phyloP scores from a whole-genome alignment of 257 asterid genomes.

The Solanum clarkiae region DNA sequence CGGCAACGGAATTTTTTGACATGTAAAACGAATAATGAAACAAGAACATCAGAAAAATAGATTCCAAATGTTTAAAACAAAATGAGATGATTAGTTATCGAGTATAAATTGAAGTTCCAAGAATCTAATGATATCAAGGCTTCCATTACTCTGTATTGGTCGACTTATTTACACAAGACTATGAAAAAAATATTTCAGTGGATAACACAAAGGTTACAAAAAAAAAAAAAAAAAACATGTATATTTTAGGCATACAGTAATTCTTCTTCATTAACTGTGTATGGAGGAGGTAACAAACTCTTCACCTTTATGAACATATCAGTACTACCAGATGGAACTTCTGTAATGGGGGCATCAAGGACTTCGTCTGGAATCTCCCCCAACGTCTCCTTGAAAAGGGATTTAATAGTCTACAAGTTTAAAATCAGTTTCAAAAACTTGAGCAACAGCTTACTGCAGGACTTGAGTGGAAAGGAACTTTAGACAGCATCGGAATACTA shows the following conservation, averaged over 20 bases:
- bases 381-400: conserved; percentile 64
- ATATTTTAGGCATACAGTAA: conserved; percentile 47
- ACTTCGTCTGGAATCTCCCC: conserved; percentile 60
- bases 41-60: not conserved
- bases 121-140: not conserved
- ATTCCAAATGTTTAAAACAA: not conserved
- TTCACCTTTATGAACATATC: conserved; percentile 49
- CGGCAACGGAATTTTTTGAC: not conserved
- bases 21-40: not conserved
- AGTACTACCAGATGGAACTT: conserved; percentile 20
- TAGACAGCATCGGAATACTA: not conserved
- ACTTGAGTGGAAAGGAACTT: not conserved
- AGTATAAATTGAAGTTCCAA: not conserved
- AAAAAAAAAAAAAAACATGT: not conserved
- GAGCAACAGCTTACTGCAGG: not conserved
- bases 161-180: not conserved
- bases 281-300: conserved; percentile 53
- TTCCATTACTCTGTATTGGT: not conserved
- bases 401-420: conserved; percentile 48
- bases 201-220: not conserved
- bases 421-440: not conserved
- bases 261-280: conserved; percentile 43
- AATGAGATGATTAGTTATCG: not conserved
- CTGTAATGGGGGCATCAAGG: conserved; percentile 53
- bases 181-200: not conserved